Evolutionary conservation across 1,284 basidiomycete species (phyloP).

Genomic region (Coriolopsis trogii): DNA sequence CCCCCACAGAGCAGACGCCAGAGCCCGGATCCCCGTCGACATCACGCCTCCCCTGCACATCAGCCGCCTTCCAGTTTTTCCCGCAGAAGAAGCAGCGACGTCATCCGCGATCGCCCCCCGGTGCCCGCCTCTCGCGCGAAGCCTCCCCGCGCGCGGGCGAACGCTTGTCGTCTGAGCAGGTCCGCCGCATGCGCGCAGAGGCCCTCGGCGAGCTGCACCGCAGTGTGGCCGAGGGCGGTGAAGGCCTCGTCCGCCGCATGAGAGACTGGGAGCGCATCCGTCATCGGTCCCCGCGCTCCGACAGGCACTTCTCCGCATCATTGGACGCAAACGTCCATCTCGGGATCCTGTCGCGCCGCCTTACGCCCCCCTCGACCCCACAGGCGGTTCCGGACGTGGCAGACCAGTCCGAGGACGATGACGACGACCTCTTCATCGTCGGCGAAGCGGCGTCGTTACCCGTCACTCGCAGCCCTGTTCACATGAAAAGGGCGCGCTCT

Average conservation of each 20-base stretch:
- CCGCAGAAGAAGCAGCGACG: slow-evolving; percentile 30
- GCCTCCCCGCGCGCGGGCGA: slow-evolving; percentile 14
- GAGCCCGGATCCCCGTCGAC: slow-evolving; percentile 26
- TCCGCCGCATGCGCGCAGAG: slow-evolving; percentile 53
- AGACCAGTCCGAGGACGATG: slow-evolving; percentile 44
- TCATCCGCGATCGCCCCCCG: slow-evolving; percentile 2
- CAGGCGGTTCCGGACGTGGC: slow-evolving; percentile 10
- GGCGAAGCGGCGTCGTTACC: slow-evolving; percentile 34
- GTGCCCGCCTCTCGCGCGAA: slow-evolving; percentile 15
- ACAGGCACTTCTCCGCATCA: slow-evolving; percentile 2
- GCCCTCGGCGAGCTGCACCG: slow-evolving; percentile 67
- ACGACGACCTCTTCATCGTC: slow-evolving; percentile 61
- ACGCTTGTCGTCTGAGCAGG: slow-evolving; percentile 35
- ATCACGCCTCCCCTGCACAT: slow-evolving; percentile 50
- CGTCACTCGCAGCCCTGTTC: slow-evolving; percentile 21
- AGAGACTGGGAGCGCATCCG: slow-evolving; percentile 64
- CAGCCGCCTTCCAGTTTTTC: slow-evolving; percentile 63
- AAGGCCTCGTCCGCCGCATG: slow-evolving; percentile 72
- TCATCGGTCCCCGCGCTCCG: slow-evolving; percentile 38
- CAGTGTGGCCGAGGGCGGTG: slow-evolving; percentile 62
- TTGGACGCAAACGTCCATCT: no score
- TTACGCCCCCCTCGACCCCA: slow-evolving; percentile 14
- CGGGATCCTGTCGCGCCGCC: slow-evolving; percentile 15
- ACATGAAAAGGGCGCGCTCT: slow-evolving; percentile 47
- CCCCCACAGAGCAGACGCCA: slow-evolving; percentile 26